phyloP scores from a whole-genome alignment of 2,329 filamentous ascomycete species.

The Penicillium sp. region DNA sequence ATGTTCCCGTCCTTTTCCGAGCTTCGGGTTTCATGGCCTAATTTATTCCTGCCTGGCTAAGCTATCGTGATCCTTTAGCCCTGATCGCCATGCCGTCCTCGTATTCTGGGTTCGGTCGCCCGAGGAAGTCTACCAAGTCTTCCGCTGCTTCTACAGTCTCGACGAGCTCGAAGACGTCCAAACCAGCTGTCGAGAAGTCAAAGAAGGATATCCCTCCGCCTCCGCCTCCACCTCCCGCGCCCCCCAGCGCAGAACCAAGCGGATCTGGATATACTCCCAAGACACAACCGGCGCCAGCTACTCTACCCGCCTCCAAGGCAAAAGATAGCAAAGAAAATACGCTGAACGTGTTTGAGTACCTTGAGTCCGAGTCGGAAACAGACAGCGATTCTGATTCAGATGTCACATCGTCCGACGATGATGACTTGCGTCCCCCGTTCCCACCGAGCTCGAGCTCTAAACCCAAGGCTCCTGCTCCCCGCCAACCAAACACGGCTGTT shows the following conservation, averaged over 20 bases:
- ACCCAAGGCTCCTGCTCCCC: conserved; percentile 9
- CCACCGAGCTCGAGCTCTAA: conserved; percentile 20
- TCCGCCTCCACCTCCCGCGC: conserved; percentile 17
- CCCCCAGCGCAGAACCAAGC: conserved; percentile 23
- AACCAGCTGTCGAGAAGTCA: conserved; percentile 24
- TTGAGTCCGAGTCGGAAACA: conserved; percentile 35
- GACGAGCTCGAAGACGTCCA: conserved; percentile 26
- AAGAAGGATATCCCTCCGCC: conserved; percentile 21
- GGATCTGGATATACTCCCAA: conserved; percentile 24
- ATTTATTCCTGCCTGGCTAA: neutral
- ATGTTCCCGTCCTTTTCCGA: conserved; percentile 16
- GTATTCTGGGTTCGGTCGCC: conserved; percentile 27
- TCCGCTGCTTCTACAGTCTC: conserved; percentile 33
- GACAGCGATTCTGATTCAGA: conserved; percentile 28
- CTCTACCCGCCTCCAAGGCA: conserved; percentile 24
- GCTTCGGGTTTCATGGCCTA: conserved; percentile 17
- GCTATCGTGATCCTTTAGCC: conserved; percentile 16
- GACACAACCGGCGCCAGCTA: conserved; percentile 20
- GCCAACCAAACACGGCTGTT: conserved; percentile 17
- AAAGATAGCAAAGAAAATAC: conserved; percentile 23
- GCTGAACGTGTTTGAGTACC: conserved; percentile 48
- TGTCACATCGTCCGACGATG: conserved; percentile 26
- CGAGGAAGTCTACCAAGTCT: conserved; percentile 33
- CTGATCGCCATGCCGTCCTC: conserved; percentile 38
- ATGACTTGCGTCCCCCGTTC: conserved; percentile 17